Evolutionary conservation across 225 moss, liverwort and hornwort genomes (phyloP).

Genomic region (Pseudoscleropodium purum): DNA sequence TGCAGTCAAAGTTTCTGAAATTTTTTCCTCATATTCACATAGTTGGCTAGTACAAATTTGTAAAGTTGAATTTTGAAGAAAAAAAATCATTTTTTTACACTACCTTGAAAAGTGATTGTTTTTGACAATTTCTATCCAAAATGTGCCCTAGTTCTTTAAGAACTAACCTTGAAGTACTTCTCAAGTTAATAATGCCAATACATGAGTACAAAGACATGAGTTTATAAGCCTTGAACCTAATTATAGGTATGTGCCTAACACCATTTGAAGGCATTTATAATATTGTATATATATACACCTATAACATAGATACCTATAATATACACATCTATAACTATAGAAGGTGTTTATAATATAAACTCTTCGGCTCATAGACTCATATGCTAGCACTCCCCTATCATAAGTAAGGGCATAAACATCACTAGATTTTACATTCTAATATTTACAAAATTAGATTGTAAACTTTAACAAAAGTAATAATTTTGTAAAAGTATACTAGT

Average conservation of each 20-base stretch:
- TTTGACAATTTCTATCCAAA: fast-evolving
- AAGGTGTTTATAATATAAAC: too few species aligned
- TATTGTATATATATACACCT: too few species aligned
- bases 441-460: not conserved
- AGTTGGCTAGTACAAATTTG: fast-evolving
- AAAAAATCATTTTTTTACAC: not conserved
- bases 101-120: fast-evolving
- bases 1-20: not conserved
- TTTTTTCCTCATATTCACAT: fast-evolving
- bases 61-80: not conserved
- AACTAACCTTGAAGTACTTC: not conserved
- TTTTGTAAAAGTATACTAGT: too few species aligned
- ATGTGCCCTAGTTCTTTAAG: not conserved
- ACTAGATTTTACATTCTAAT: not conserved
- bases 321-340: too few species aligned
- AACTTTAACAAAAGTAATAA: not conserved
- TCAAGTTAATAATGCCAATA: too few species aligned
- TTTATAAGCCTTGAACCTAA: too few species aligned
- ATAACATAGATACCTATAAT: too few species aligned
- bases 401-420: not conserved
- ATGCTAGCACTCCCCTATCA: too few species aligned
- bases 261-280: too few species aligned
- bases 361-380: too few species aligned
- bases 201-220: too few species aligned
- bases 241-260: too few species aligned